These are phyloP conservation scores for Curvularia hawaiiensis DNA, from an alignment of 2,329 filamentous ascomycete genomes.

Conservation along the genomic window DNA sequence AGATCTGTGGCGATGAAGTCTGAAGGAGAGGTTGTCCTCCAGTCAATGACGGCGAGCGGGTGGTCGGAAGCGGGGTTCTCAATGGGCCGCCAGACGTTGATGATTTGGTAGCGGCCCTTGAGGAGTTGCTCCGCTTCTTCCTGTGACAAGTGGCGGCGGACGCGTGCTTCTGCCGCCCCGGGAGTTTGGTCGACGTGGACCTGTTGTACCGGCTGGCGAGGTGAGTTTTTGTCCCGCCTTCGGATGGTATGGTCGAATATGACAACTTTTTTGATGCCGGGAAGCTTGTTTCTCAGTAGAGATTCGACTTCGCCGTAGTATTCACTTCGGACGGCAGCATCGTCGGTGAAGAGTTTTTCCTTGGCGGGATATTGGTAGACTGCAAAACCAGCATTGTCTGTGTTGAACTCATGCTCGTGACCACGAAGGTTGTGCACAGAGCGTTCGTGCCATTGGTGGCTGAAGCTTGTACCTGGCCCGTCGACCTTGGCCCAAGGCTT, in stretches of 20 bases:
- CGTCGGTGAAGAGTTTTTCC: slow-evolving; percentile 62
- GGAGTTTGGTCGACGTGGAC: slow-evolving; percentile 77
- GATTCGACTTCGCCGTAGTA: slow-evolving; percentile 69
- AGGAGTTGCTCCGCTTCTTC: slow-evolving; percentile 63
- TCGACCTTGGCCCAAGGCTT: slow-evolving; percentile 72
- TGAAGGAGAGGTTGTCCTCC: slow-evolving; percentile 59
- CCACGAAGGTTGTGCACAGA: slow-evolving; percentile 63
- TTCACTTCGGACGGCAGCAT: slow-evolving; percentile 57
- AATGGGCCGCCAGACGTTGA: slow-evolving; percentile 75
- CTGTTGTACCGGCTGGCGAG: slow-evolving; percentile 69
- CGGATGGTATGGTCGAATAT: slow-evolving; percentile 78
- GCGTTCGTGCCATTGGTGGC: slow-evolving; percentile 52
- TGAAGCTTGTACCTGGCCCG: slow-evolving; percentile 61
- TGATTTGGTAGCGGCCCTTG: slow-evolving; percentile 66
- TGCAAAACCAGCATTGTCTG: slow-evolving; percentile 64
- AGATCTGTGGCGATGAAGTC: slow-evolving; percentile 68
- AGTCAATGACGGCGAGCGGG: slow-evolving; percentile 72
- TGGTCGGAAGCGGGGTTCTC: slow-evolving; percentile 66
- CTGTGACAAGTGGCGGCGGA: slow-evolving; percentile 63
- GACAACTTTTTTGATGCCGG: slow-evolving; percentile 64
- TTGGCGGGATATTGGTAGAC: slow-evolving; percentile 59
- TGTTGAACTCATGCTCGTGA: slow-evolving; percentile 56
- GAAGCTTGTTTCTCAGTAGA: slow-evolving; percentile 60
- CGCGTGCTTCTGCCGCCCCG: slow-evolving; percentile 63
- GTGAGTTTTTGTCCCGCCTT: slow-evolving; percentile 57